A percentile compares a stretch with the other conserved stretches of the same genome.
Conservation (phyloP, 345 rosid species). For the Eucalyptus shirleyi region DNA sequence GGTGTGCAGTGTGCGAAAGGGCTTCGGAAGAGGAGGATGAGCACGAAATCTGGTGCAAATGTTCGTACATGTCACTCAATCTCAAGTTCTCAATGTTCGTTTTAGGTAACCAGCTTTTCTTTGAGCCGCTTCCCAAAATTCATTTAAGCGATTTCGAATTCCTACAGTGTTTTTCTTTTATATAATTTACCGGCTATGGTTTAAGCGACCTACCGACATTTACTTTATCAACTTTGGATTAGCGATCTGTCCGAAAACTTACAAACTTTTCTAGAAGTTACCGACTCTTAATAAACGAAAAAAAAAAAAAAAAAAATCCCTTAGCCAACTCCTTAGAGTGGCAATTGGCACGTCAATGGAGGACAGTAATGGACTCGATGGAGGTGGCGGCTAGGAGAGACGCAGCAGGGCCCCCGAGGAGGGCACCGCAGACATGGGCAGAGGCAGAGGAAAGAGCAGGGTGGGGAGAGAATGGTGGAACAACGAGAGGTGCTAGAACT, state of each 20-base stretch:
- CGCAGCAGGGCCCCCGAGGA: neutral
- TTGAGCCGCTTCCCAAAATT: no score
- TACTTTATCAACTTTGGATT: neutral
- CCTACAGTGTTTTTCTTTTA: neutral
- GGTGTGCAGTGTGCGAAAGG: neutral
- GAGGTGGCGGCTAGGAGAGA: neutral
- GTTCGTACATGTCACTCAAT: neutral
- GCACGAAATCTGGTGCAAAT: neutral
- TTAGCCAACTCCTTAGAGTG: neutral
- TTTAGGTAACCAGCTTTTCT: no score
- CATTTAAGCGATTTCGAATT: neutral
- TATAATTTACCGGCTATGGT: neutral
- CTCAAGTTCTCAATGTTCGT: neutral
- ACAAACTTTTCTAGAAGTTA: neutral
- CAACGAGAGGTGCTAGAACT: neutral
- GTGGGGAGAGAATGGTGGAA: neutral
- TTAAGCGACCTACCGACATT: neutral
- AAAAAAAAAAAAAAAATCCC: no score
- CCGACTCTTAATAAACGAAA: neutral
- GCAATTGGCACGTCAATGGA: neutral
- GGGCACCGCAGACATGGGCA: neutral
- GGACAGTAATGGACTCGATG: neutral
- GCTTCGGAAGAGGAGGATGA: neutral
- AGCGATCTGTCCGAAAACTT: neutral
- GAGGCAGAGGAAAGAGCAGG: neutral